Base-by-base conservation (phyloP, 2,329 filamentous ascomycete species). In the Ophiostoma pallidulum region DNA sequence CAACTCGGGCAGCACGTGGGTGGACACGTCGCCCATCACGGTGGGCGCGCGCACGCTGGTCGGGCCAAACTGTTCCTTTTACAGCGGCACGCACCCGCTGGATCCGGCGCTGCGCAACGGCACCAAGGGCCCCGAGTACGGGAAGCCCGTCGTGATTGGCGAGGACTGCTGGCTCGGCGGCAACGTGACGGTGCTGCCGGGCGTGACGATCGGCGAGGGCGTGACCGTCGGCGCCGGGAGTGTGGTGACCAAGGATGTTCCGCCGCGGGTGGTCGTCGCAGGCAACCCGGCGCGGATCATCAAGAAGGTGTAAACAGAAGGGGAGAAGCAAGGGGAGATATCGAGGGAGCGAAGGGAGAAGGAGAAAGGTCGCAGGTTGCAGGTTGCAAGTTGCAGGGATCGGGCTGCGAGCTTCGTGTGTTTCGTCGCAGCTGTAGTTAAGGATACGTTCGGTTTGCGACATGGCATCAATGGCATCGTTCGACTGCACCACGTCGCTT, bases 111-210 rank as follows among this genome's bases (percentile, higher is more conserved):
- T 91, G 5, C 77, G 88, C 26, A 83, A 90, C 58, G 87, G 88
- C 1, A 81, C 75, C 1, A 71, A 75, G 13, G 88, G 88, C 0
- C 87, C 87, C 0, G 89, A 95, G 62, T 58, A 68, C 8, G 89
- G 87, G 1, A 79, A 77, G 55, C 77, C 84, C 9, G 86, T 95
- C 52, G 74, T 70, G 29, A 79, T 94, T 45, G 86, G 82, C 0
- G 82, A 88, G 54, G 88, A 94, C 66, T 86, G 85, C 64, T 88
- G 86, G 86, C 65, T 91, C 26, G 85, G 82, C 1, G 84, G 84
- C 0, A 82, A 81, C 58, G 80, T 79, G 5, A 77, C 72, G 19
- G 76, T 94, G 16, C 67, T 90, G 37, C 80, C 86, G 0, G 88
- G 88, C 0, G 80, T 94, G 20, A 90, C 75, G 1, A 83, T 94